These are phyloP conservation scores for slime mould (Dictyostelium discoideum) DNA, from an alignment of 78 protist species.

Conservation along the genomic window DNA sequence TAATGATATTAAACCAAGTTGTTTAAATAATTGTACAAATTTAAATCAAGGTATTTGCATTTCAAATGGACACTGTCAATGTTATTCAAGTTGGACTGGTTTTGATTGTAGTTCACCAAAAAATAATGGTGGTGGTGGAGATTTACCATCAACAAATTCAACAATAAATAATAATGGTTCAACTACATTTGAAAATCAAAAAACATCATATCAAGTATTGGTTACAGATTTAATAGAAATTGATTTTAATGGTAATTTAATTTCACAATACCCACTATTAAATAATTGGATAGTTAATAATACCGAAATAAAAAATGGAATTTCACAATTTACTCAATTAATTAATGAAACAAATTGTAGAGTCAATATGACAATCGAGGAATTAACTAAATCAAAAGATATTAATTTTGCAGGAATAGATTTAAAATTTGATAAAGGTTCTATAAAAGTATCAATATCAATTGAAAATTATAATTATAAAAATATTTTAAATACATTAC, in stretches of 20 bases:
- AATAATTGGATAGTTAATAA: not conserved
- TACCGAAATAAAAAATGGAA: not conserved
- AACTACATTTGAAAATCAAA: not conserved
- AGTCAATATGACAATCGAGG: not conserved
- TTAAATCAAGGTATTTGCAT: not conserved
- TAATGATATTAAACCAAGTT: not conserved
- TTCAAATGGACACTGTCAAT: not conserved
- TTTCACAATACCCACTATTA: not conserved
- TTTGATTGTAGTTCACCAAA: not conserved
- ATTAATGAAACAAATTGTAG: not conserved
- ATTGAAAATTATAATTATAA: not conserved
- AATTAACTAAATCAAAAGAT: not conserved
- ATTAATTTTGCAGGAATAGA: not conserved
- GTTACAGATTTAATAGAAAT: not conserved
- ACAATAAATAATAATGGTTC: not conserved
- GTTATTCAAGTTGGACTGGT: not conserved
- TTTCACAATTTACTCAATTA: not conserved
- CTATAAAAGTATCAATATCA: not conserved
- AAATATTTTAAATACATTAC: not conserved
- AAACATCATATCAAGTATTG: not conserved
- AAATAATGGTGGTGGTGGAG: not conserved
- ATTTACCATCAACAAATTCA: not conserved
- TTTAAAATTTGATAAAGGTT: not conserved
- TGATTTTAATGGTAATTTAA: not conserved
- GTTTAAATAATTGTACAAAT: not conserved